Evolutionary conservation across 768 basidiomycete species (phyloP).

Genomic region (Pleurotus salmoneostramineus): DNA sequence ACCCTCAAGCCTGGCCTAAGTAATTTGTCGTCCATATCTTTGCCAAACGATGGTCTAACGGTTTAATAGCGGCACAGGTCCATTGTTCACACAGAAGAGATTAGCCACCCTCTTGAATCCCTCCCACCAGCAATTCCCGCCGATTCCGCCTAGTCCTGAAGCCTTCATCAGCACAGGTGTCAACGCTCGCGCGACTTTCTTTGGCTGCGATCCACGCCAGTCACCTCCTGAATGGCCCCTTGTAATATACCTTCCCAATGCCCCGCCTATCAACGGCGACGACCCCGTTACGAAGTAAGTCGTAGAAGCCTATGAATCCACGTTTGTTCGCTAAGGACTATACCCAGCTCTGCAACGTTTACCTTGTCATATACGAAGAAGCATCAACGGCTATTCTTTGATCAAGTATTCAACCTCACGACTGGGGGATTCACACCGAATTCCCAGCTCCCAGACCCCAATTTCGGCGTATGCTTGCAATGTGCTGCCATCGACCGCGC

Average conservation of each 20-base stretch:
- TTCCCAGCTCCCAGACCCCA: conserved; percentile 53
- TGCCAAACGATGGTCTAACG: neutral
- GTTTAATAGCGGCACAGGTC: conserved; percentile 46
- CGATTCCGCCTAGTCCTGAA: conserved; percentile 47
- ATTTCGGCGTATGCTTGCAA: conserved; percentile 64
- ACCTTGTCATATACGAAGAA: conserved; percentile 54
- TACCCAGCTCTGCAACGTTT: conserved; percentile 50
- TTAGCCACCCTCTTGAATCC: conserved; percentile 37
- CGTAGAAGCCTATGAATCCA: neutral
- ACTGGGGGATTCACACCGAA: conserved; percentile 61
- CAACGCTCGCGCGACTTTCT: conserved; percentile 70
- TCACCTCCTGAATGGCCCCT: conserved; percentile 57
- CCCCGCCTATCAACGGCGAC: conserved; percentile 62
- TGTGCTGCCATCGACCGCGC: conserved; percentile 59
- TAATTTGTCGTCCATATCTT: conserved; percentile 22
- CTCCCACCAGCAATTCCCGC: conserved; percentile 61
- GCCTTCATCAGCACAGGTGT: conserved; percentile 59
- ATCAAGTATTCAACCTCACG: conserved; percentile 54
- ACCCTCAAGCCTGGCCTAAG: conserved; percentile 64
- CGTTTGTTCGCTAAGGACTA: conserved; percentile 5
- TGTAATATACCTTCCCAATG: conserved; percentile 73
- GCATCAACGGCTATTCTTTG: conserved; percentile 53
- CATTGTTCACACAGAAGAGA: conserved; percentile 39
- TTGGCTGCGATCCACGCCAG: conserved; percentile 62
- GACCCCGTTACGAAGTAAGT: conserved; percentile 63